These are phyloP conservation scores for Aureobasidium mangrovei DNA, from an alignment of 2,329 filamentous ascomycete species.

Conservation along the genomic window DNA sequence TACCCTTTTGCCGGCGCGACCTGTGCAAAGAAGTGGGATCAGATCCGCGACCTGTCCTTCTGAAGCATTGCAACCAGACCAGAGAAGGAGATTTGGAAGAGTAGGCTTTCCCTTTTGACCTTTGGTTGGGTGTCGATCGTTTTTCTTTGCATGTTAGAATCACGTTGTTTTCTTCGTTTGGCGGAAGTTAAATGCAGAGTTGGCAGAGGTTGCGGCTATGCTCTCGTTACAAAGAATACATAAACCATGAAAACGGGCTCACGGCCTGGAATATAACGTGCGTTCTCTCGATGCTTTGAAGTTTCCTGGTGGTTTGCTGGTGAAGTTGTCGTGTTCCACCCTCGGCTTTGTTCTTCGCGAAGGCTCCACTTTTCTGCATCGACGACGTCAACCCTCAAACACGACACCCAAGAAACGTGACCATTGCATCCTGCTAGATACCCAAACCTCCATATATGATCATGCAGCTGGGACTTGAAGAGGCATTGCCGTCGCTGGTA, in stretches of 20 bases:
- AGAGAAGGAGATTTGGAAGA: not conserved
- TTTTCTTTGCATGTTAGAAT: not conserved
- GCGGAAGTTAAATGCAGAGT: not conserved
- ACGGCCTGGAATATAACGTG: not conserved
- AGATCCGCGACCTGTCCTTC: conserved; percentile 26
- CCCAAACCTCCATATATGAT: not conserved
- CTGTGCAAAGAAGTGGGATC: conserved; percentile 53
- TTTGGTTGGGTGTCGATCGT: not conserved
- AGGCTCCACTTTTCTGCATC: not conserved
- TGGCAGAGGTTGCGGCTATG: not conserved
- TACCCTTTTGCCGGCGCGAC: conserved; percentile 54
- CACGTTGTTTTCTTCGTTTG: not conserved
- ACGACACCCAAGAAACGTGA: not conserved
- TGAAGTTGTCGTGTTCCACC: not conserved
- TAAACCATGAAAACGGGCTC: not conserved
- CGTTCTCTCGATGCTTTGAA: not conserved
- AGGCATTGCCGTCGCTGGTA: conserved; percentile 23
- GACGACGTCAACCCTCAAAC: not conserved
- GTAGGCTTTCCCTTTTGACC: not conserved
- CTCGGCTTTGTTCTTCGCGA: not conserved
- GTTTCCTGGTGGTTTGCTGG: not conserved
- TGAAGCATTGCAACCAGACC: not conserved
- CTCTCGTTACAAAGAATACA: not conserved
- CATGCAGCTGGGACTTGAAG: conserved; percentile 14
- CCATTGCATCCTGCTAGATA: not conserved